Conservation (phyloP, 1,139 yeast genomes). For the Diutina sp. region DNA sequence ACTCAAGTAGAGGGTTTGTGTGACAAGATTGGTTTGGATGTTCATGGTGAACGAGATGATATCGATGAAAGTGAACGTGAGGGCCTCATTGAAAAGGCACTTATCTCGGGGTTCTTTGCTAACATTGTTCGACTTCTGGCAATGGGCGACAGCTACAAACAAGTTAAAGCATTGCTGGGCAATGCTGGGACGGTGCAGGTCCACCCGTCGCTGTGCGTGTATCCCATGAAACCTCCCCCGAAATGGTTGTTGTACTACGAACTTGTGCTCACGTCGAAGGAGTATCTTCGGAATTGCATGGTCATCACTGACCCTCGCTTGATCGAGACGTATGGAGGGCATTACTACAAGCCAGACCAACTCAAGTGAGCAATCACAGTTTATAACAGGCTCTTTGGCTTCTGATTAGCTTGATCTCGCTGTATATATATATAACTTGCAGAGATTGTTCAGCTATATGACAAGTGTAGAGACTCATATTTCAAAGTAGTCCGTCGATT, state of each 20-base stretch:
- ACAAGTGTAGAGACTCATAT: no score
- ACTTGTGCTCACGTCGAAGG: slow-evolving; percentile 74
- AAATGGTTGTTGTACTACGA: slow-evolving; percentile 69
- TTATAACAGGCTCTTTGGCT: slow-evolving; percentile 5
- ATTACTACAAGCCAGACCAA: slow-evolving; percentile 18
- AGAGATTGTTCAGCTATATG: no score
- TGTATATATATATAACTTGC: no score
- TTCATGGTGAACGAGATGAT: slow-evolving; percentile 4
- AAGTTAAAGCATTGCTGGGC: slow-evolving; percentile 9
- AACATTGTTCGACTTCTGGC: slow-evolving; percentile 61
- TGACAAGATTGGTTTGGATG: slow-evolving; percentile 37
- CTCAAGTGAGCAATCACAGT: background rate
- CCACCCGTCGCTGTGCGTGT: slow-evolving; percentile 72
- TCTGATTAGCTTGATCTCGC: no score
- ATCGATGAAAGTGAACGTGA: slow-evolving; percentile 6
- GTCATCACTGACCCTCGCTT: slow-evolving; percentile 48
- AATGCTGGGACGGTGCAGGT: slow-evolving; percentile 31
- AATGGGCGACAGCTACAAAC: slow-evolving; percentile 64
- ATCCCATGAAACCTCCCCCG: slow-evolving; percentile 54
- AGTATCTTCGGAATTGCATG: slow-evolving; percentile 81
- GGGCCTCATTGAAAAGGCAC: slow-evolving; percentile 19
- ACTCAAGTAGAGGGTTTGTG: slow-evolving; percentile 59
- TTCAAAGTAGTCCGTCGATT: no score
- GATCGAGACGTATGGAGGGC: slow-evolving; percentile 56
- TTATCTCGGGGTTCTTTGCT: slow-evolving; percentile 75